phyloP scores from a whole-genome alignment of 441 rosid genomes.

The Hura crepitans region DNA sequence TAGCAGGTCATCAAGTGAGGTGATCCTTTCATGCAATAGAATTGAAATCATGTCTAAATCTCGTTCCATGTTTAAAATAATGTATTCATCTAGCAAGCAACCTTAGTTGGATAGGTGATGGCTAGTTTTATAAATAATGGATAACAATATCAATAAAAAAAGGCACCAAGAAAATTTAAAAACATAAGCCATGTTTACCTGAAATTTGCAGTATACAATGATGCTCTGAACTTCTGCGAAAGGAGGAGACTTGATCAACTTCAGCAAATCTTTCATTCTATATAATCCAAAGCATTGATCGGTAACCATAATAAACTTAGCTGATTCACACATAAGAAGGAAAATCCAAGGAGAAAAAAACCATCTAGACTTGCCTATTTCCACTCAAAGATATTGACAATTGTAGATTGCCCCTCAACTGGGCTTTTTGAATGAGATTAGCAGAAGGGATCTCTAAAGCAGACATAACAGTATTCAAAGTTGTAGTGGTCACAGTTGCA shows the following conservation, averaged over 20 bases:
- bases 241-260: constrained; percentile 61
- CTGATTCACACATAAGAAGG: neutral
- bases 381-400: constrained; percentile 68
- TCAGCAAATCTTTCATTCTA: constrained; percentile 81
- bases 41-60: neutral
- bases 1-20: neutral
- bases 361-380: constrained; percentile 52
- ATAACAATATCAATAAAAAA: neutral
- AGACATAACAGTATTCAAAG: constrained; percentile 78
- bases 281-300: constrained; percentile 21
- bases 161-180: neutral
- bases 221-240: constrained; percentile 61
- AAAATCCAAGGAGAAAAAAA: constrained; percentile 13
- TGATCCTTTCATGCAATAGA: neutral
- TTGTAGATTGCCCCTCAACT: constrained; percentile 65
- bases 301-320: constrained; percentile 19
- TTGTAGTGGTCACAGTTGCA: constrained; percentile 78
- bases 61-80: neutral
- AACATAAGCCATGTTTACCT: constrained; percentile 40
- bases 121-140: neutral
- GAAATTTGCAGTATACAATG: constrained; percentile 93
- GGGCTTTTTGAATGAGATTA: constrained; percentile 67
- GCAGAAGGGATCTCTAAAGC: constrained; percentile 77
- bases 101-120: neutral
- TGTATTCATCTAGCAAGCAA: neutral